Conservation (phyloP, 352 stramenopile genomes). For the Pythium biforme region DNA sequence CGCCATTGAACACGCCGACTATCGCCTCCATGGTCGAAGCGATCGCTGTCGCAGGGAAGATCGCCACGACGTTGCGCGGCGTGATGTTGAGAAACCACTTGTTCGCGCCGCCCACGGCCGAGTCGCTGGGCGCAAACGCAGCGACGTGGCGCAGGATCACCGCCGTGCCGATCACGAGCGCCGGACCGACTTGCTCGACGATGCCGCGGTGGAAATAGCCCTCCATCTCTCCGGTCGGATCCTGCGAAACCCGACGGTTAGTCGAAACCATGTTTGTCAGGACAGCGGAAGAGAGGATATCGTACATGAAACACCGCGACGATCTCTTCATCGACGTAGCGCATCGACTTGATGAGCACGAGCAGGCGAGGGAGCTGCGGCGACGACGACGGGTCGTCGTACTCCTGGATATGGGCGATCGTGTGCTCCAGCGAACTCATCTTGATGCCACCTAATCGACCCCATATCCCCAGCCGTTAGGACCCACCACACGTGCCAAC, state of each 20-base stretch:
- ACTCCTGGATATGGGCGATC: constrained; percentile 54
- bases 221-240: constrained; percentile 73
- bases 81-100: constrained; percentile 77
- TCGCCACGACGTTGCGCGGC: constrained; percentile 54
- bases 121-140: constrained; percentile 58
- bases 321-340: constrained; percentile 85
- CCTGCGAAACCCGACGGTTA: constrained; percentile 29
- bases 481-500: no score
- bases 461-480: no score
- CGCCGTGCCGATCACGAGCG: constrained; percentile 44
- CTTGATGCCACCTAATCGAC: constrained; percentile 52
- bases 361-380: constrained; percentile 63
- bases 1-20: constrained; percentile 51
- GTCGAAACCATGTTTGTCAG: background rate
- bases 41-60: constrained; percentile 46
- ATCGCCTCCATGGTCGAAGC: constrained; percentile 29
- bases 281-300: background rate
- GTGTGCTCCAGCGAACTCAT: constrained; percentile 63
- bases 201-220: constrained; percentile 83
- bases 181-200: constrained; percentile 65
- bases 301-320: constrained; percentile 71
- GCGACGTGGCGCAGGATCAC: constrained; percentile 72
- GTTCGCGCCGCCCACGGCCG: constrained; percentile 37
- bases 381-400: constrained; percentile 44
- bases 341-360: constrained; percentile 74